These are phyloP conservation scores for Cyberlindnera petersonii DNA, from an alignment of 805 yeast species.

Conservation along the genomic window DNA sequence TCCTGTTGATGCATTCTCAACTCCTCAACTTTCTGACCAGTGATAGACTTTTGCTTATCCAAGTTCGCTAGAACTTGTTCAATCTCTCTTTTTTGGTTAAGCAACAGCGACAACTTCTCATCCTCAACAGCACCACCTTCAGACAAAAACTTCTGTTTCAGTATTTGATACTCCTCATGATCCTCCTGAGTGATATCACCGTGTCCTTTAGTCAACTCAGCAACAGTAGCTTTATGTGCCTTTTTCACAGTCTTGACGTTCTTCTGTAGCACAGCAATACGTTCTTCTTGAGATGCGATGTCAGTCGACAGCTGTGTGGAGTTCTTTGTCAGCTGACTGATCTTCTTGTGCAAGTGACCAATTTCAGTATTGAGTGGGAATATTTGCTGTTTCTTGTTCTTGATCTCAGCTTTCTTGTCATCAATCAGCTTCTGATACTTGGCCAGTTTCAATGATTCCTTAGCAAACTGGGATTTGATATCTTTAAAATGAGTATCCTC, in stretches of 20 bases:
- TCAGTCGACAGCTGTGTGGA: slow-evolving; percentile 50
- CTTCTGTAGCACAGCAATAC: slow-evolving; percentile 37
- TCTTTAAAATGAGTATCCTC: slow-evolving; percentile 37
- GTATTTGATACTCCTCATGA: slow-evolving; percentile 49
- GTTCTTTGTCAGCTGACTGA: slow-evolving; percentile 43
- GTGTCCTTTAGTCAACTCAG: slow-evolving; percentile 30
- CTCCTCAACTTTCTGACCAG: slow-evolving; percentile 34
- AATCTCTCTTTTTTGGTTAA: slow-evolving; percentile 43
- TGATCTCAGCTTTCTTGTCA: slow-evolving; percentile 38
- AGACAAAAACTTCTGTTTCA: slow-evolving; percentile 55
- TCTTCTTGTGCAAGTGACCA: slow-evolving; percentile 43
- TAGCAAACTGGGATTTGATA: slow-evolving; percentile 42
- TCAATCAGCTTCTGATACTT: slow-evolving; percentile 38
- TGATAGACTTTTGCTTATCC: slow-evolving; percentile 33
- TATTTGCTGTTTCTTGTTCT: slow-evolving; percentile 41
- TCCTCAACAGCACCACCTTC: slow-evolving; percentile 56
- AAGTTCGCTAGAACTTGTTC: slow-evolving; percentile 35
- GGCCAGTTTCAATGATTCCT: slow-evolving; percentile 39
- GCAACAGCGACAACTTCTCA: slow-evolving; percentile 40
- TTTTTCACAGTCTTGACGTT: slow-evolving; percentile 46
- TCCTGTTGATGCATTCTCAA: slow-evolving; percentile 33
- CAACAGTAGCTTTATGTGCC: slow-evolving; percentile 38
- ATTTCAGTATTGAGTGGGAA: slow-evolving; percentile 62
- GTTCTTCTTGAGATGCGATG: slow-evolving; percentile 44
- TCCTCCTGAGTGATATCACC: slow-evolving; percentile 46